Base-by-base conservation (phyloP, 2,329 filamentous ascomycete genomes). In the Coniochaeta ligniaria region DNA sequence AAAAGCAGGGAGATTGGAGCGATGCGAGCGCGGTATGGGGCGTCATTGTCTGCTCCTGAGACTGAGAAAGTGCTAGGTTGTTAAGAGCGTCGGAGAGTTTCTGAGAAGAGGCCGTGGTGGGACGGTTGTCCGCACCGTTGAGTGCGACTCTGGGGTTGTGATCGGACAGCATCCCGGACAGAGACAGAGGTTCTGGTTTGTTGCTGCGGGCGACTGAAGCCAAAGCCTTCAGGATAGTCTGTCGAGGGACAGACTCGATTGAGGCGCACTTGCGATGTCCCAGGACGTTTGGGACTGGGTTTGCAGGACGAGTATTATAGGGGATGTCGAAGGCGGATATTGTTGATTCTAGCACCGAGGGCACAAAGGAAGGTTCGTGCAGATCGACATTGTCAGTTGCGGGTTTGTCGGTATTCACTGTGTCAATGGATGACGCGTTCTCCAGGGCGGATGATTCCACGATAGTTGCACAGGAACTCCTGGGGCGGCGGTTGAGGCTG, bases 1-100 rank as follows among this genome's bases (percentile, higher is more conserved):
- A 98, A 77, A 96, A 99, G 78, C 95, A 99, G 16, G 95, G 95
- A 52, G 93, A 97, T 68, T 94, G 89, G 59, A 98, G 78, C 11
- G 89, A 82, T 12, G 88, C 83, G 66, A 93, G 81, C 17, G 83
- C 79, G 65, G 69, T 83, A 41, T 78, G 76, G 67, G 73, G 66
- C 67, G 72, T 70, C 66, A 71, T 71, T 60, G 59, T 64, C 47
- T 67, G 66, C 9, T 63, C 63, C 50, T 65, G 64, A 35, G 54
- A 35, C 16, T 57, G 54, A 8, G 54, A 57, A 22, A 57, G 54
- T 50, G 80, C 80, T 56, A 86, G 74, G 66, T 81, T 82, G 66
- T 81, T 80, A 61, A 86, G 78, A 9, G 82, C 80, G 64, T 85
- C 80, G 63, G 86, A 87, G 11, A 93, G 81, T 62, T 84, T 85